Conservation (phyloP, 2,329 filamentous ascomycete genomes). For the Ascochyta rabiei region DNA sequence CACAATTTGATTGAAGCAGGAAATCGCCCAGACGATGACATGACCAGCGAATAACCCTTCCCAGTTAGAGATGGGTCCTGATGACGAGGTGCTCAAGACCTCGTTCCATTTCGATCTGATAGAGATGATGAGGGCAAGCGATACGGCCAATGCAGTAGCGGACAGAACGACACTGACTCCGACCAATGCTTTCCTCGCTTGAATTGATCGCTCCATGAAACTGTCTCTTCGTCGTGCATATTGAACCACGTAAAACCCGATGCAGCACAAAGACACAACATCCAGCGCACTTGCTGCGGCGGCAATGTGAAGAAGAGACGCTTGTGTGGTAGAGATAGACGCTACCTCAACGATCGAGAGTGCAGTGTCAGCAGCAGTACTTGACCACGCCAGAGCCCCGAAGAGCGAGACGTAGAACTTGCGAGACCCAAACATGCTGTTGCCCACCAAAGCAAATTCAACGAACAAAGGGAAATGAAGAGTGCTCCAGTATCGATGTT, state of each 20-base stretch:
- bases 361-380: conserved; percentile 44
- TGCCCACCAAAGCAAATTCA: conserved; percentile 19
- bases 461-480: background rate
- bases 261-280: conserved; percentile 35
- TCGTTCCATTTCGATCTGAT: conserved; percentile 33
- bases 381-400: conserved; percentile 41
- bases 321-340: conserved; percentile 35
- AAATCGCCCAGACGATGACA: conserved; percentile 43
- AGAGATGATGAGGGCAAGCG: conserved; percentile 35
- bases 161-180: conserved; percentile 32
- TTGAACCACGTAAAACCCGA: conserved; percentile 39
- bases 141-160: conserved; percentile 31
- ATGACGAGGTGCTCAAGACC: conserved; percentile 19
- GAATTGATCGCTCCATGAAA: conserved; percentile 26
- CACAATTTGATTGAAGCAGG: conserved; percentile 37
- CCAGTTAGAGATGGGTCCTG: conserved; percentile 29
- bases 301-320: conserved; percentile 35
- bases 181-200: conserved; percentile 26
- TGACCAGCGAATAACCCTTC: conserved; percentile 41
- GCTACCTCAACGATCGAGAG: conserved; percentile 46
- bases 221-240: conserved; percentile 38
- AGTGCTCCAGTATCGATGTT: background rate
- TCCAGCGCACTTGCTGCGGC: conserved; percentile 42
- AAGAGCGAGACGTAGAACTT: conserved; percentile 42
- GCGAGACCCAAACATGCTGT: conserved; percentile 34